A percentile compares a stretch with the other conserved stretches of the same genome.
Conservation (phyloP, 371 early-diverging fungal genomes). For the Umbelopsis sp. region DNA sequence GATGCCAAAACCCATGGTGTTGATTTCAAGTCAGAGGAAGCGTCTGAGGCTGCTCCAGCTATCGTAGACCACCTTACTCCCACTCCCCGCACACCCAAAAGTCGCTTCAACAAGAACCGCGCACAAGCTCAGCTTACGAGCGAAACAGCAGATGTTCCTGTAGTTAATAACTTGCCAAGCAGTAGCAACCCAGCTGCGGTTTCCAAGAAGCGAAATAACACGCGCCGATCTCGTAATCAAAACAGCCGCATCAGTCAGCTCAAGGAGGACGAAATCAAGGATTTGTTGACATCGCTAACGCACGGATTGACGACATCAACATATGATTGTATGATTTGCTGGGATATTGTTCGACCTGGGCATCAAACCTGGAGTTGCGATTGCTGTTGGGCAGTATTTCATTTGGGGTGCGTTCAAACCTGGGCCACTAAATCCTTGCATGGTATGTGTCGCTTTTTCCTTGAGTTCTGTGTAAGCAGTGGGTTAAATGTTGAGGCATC, state of each 20-base stretch:
- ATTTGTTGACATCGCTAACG: conserved; percentile 63
- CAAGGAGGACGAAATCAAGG: conserved; percentile 37
- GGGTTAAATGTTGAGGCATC: no score
- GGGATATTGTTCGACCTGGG: conserved; percentile 73
- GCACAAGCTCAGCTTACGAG: conserved; percentile 44
- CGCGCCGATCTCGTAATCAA: conserved; percentile 24
- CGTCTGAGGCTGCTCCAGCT: not conserved
- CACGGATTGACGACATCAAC: conserved; percentile 65
- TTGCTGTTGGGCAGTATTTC: conserved; percentile 90
- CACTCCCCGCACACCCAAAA: not conserved
- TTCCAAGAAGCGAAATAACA: conserved; percentile 19
- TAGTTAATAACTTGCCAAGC: not conserved
- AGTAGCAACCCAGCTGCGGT: not conserved
- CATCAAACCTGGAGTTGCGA: conserved; percentile 85
- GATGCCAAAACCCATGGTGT: not conserved
- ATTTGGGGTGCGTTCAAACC: conserved; percentile 75
- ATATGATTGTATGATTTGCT: conserved; percentile 96
- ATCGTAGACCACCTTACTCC: not conserved
- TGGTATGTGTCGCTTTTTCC: conserved; percentile 41
- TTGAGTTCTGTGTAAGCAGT: not conserved
- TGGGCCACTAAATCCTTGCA: conserved; percentile 73
- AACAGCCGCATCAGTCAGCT: conserved; percentile 15
- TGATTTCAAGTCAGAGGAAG: not conserved
- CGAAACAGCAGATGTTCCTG: conserved; percentile 16
- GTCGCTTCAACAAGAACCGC: conserved; percentile 36